A percentile compares a stretch with the other conserved stretches of the same genome.
These are phyloP conservation scores for Fusarium continuum DNA, from an alignment of 2,329 filamentous ascomycete species.

Conservation along the genomic window DNA sequence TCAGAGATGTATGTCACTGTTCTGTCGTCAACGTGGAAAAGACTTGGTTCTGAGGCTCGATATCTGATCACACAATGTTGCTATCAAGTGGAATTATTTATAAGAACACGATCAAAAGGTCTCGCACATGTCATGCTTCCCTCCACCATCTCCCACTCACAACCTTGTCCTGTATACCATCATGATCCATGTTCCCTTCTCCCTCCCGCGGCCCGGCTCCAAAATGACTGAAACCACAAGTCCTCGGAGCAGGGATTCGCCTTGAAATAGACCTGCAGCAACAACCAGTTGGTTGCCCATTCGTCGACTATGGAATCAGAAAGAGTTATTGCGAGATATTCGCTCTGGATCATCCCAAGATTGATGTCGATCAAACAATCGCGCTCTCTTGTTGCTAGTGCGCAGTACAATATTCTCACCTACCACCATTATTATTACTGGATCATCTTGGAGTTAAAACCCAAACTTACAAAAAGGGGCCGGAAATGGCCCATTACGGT, in stretches of 20 bases:
- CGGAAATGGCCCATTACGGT: conserved; percentile 36
- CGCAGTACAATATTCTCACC: conserved; percentile 20
- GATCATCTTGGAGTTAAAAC: conserved; percentile 15
- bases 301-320: conserved; percentile 17
- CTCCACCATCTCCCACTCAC: conserved; percentile 8
- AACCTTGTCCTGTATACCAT: conserved; percentile 7
- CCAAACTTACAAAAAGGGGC: conserved; percentile 30
- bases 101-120: neutral
- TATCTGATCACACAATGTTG: conserved; percentile 1
- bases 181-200: conserved; percentile 24
- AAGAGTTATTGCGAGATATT: conserved; percentile 17
- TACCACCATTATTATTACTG: conserved; percentile 13
- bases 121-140: conserved; percentile 1
- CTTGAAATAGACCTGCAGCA: neutral
- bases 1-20: conserved; percentile 11
- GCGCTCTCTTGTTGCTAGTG: neutral
- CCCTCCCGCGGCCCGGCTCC: conserved; percentile 22
- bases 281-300: neutral
- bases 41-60: neutral
- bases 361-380: conserved; percentile 30
- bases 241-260: conserved; percentile 11
- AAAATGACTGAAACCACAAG: conserved; percentile 30
- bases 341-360: neutral
- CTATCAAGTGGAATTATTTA: neutral
- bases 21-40: neutral